Evolutionary conservation across 805 yeast genomes (phyloP).

Genomic region (Maudiozyma turicensis): DNA sequence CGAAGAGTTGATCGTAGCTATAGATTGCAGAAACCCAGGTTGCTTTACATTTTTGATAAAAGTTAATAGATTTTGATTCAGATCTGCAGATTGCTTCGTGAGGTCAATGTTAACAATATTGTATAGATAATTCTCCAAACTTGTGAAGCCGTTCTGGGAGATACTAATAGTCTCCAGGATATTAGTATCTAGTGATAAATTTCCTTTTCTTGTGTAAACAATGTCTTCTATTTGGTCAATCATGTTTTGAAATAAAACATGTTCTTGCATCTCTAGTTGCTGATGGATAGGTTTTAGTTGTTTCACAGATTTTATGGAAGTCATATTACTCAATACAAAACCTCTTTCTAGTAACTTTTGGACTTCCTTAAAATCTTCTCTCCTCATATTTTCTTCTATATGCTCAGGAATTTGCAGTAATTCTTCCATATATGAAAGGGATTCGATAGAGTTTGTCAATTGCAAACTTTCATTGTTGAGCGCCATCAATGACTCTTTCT

Average conservation of each 20-base stretch:
- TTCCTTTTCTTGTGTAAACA: slow-evolving; percentile 44
- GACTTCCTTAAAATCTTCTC: slow-evolving; percentile 59
- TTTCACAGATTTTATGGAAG: slow-evolving; percentile 48
- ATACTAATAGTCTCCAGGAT: slow-evolving; percentile 17
- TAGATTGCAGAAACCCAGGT: neutral
- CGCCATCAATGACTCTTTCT: slow-evolving; percentile 51
- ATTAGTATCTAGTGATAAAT: slow-evolving; percentile 9
- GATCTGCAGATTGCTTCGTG: slow-evolving; percentile 36
- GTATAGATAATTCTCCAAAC: slow-evolving; percentile 45
- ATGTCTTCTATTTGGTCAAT: slow-evolving; percentile 69
- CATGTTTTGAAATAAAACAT: slow-evolving; percentile 55
- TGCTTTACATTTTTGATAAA: slow-evolving; percentile 17
- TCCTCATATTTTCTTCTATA: slow-evolving; percentile 59
- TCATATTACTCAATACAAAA: slow-evolving; percentile 37
- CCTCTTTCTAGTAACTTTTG: slow-evolving; percentile 44
- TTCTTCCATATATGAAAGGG: slow-evolving; percentile 56
- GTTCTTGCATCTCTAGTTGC: slow-evolving; percentile 46
- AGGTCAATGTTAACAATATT: slow-evolving; percentile 52
- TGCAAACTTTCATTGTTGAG: slow-evolving; percentile 53
- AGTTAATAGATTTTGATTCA: slow-evolving; percentile 29
- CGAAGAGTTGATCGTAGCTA: neutral
- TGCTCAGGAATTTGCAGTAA: slow-evolving; percentile 49
- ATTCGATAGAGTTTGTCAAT: slow-evolving; percentile 59
- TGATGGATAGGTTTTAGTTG: slow-evolving; percentile 42
- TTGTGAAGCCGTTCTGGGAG: slow-evolving; percentile 26